Conservation (phyloP, 345 rosid genomes). For the Luvunga scandens region DNA sequence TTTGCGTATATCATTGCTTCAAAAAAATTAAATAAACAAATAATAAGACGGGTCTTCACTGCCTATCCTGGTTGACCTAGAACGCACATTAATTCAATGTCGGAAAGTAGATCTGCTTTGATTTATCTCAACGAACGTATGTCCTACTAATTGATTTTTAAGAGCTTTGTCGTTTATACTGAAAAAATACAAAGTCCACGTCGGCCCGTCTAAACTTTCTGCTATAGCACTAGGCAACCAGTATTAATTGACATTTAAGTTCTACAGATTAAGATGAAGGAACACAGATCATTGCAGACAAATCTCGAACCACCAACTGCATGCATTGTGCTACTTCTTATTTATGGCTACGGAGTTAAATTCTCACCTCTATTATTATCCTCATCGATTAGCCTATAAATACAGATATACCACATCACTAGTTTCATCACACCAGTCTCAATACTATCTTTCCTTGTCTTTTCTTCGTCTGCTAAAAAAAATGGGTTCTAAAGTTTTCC, state of each 20-base stretch:
- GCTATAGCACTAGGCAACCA: background rate
- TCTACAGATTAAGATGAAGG: background rate
- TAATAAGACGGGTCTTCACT: too few relatives aligned
- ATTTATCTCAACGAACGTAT: too few relatives aligned
- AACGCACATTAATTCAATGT: too few relatives aligned
- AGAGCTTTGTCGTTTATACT: background rate
- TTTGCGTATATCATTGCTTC: too few relatives aligned
- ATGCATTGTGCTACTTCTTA: background rate
- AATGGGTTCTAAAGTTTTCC: constrained; percentile 18
- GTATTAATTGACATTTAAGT: background rate
- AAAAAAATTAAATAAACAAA: too few relatives aligned
- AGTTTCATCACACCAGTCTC: background rate
- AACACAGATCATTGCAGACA: background rate
- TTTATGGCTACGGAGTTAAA: background rate
- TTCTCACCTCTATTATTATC: background rate
- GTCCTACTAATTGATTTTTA: too few relatives aligned
- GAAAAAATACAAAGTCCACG: background rate
- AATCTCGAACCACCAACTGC: background rate
- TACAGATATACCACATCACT: background rate
- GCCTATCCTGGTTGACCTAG: too few relatives aligned
- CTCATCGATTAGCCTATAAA: background rate
- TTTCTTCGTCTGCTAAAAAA: background rate
- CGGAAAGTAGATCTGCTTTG: too few relatives aligned
- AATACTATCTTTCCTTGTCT: background rate
- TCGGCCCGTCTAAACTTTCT: background rate